Percentiles rank a stretch among this genome's conserved stretches.
Evolutionary conservation across 2,329 filamentous ascomycete genomes (phyloP).

Genomic region (Thermomyces lanuginosus): DNA sequence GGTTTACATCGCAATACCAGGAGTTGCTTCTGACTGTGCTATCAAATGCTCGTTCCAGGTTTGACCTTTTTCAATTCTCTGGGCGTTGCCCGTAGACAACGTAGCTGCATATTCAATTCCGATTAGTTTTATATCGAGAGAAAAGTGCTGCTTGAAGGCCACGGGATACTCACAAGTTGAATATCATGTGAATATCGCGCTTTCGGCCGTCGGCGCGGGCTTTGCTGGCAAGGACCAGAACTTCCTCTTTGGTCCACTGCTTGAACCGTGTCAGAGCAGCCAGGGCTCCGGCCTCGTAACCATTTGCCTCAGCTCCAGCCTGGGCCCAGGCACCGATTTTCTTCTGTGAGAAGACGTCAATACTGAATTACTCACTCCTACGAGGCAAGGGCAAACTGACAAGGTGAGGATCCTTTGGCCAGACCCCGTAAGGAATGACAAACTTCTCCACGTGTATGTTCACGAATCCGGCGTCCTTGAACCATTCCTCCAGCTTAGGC

Average conservation of each 20-base stretch:
- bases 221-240: background rate
- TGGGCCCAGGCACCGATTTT: conserved; percentile 13
- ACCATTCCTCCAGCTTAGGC: background rate
- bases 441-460: conserved; percentile 14
- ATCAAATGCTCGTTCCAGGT: too few species aligned
- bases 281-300: conserved; percentile 10
- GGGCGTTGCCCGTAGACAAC: too few species aligned
- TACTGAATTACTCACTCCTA: background rate
- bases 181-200: background rate
- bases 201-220: background rate
- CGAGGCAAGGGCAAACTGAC: background rate
- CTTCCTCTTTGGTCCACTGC: background rate
- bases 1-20: too few species aligned
- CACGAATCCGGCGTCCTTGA: conserved; percentile 14
- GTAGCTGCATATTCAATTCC: too few species aligned
- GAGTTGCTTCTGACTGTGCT: too few species aligned
- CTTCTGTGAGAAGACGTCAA: conserved; percentile 9
- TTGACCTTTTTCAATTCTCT: too few species aligned
- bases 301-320: conserved; percentile 13
- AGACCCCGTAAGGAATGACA: conserved; percentile 17
- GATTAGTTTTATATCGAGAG: too few species aligned
- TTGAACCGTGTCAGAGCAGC: conserved; percentile 1
- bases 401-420: conserved; percentile 10
- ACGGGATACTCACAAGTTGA: background rate
- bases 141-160: too few species aligned